Evolutionary conservation across 192 early-diverging fungal genomes (phyloP).

Genomic region (Diversispora epigaea): DNA sequence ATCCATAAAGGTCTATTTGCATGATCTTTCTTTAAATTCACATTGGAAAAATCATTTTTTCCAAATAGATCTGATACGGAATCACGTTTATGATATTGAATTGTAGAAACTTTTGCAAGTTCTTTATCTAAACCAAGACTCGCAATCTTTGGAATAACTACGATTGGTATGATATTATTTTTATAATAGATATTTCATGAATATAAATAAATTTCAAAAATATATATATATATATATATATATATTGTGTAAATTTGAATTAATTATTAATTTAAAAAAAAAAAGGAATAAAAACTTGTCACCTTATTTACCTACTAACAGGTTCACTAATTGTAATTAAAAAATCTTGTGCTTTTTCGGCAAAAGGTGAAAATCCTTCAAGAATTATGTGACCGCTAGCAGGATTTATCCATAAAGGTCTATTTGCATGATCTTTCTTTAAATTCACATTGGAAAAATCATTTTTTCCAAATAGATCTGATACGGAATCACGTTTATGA

Average conservation of each 20-base stretch:
- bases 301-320: conserved; percentile 67
- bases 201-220: too few species aligned
- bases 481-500: conserved; percentile 46
- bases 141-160: too few species aligned
- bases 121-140: too few species aligned
- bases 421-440: conserved; percentile 82
- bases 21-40: conserved; percentile 87
- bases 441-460: conserved; percentile 78
- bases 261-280: too few species aligned
- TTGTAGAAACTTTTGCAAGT: too few species aligned
- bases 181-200: too few species aligned
- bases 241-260: too few species aligned
- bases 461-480: conserved; percentile 63
- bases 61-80: conserved; percentile 65
- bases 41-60: conserved; percentile 70
- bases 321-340: conserved; percentile 95
- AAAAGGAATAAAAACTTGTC: background rate
- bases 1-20: conserved; percentile 89
- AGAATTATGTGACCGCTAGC: conserved; percentile 82
- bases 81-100: conserved; percentile 31
- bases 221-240: too few species aligned
- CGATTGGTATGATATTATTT: too few species aligned
- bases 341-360: conserved; percentile 95
- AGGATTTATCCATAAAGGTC: conserved; percentile 90
- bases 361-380: conserved; percentile 96